Evolutionary conservation across 108 stramenopile genomes (phyloP).

Genomic region (Aurantiochytrium sp.): DNA sequence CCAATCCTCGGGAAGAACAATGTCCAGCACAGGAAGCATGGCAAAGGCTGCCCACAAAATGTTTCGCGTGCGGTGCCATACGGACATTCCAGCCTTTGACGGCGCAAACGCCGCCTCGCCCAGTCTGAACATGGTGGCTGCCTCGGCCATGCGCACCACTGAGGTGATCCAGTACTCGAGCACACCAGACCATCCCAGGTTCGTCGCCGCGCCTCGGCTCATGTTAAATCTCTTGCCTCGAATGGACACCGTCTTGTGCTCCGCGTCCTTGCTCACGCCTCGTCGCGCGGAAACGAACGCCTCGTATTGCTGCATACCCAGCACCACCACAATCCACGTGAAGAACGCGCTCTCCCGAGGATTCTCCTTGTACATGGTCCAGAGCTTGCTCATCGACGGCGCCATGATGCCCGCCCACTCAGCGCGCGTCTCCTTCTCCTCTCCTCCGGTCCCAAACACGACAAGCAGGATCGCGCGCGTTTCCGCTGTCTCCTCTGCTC

Average conservation of each 20-base stretch:
- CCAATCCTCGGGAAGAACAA: neutral
- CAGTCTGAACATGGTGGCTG: neutral
- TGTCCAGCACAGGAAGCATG: neutral
- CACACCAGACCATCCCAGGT: neutral
- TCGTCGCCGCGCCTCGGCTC: neutral
- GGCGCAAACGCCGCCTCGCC: neutral
- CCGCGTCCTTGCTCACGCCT: neutral
- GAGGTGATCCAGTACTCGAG: neutral
- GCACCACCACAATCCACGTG: neutral
- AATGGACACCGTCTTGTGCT: neutral
- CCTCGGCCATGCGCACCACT: neutral
- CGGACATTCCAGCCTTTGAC: neutral
- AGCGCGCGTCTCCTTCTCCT: too few relatives aligned
- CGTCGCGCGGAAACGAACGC: neutral
- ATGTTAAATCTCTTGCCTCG: neutral
- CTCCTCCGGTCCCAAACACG: too few relatives aligned
- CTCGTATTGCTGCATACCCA: neutral
- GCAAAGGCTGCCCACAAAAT: slow-evolving; percentile 1
- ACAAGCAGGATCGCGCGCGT: too few relatives aligned
- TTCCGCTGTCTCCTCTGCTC: too few relatives aligned
- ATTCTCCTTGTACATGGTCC: neutral
- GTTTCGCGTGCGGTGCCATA: neutral
- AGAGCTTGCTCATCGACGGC: neutral
- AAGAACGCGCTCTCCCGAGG: neutral
- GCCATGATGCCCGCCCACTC: neutral